Evolutionary conservation across 352 stramenopile genomes (phyloP), one percentile per base, ranked within the genome.

Genomic region (Pythium scleroteichum): DNA sequence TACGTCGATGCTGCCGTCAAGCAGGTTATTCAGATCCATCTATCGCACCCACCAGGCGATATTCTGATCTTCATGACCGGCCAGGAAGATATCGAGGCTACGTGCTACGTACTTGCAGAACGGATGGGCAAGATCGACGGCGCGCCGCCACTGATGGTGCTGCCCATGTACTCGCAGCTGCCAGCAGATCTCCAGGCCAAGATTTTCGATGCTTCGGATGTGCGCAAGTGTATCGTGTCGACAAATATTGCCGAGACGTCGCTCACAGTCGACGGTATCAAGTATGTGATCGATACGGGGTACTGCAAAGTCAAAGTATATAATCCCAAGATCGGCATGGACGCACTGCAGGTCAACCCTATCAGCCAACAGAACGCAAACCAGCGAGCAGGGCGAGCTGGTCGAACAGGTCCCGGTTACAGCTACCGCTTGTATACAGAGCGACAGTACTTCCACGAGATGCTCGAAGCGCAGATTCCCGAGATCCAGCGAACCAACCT

Each of bases 271-370:
- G 93, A 99, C 68, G 97, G 97, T 33, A 99, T 99, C 72, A 95
- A 96, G 62, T 99, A 99, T 72, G 97, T 99, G 5, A 98, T 99
- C 27, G 97, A 99, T 75, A 85, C 85, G 4, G 97, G 97, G 3
- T 99, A 96, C 69, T 99, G 92, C 76, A 99, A 99, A 67, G 89
- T 99, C 14, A 99, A 99, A 69, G 97, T 99, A 16, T 99, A 99
- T 82, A 99, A 99, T 79, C 94, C 97, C 0, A 97, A 97, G 69
- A 99, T 99, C 71, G 97, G 97, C 54, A 99, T 99, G 97, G 97
- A 99, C 75, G 89, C 97, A 5, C 75, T 99, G 19, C 92, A 98
- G 53, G 89, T 98, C 14, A 97, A 73, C 17, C 97, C 97, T 4
- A 95, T 99, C 46, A 98, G 88, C 32, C 92, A 98, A 76, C 96